Evolutionary conservation across 2,329 filamentous ascomycete species (phyloP).

Genomic region (Aspergillus flavus): DNA sequence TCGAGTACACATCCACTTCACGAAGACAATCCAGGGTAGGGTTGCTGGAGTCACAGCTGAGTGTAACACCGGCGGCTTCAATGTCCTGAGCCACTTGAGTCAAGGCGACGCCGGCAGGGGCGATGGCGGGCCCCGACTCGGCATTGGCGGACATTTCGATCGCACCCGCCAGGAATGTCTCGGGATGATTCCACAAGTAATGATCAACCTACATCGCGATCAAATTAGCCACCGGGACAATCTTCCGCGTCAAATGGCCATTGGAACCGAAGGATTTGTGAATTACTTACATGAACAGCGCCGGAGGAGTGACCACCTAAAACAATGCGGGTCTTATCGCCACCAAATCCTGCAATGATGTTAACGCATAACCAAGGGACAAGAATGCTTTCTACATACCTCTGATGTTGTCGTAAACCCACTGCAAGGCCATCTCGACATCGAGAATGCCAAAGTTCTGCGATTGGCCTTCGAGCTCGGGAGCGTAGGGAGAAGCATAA

Average conservation of each 20-base stretch:
- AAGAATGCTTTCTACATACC: conserved; percentile 8
- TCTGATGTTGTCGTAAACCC: conserved; percentile 26
- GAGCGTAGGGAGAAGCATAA: conserved; percentile 24
- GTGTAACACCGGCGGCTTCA: conserved; percentile 18
- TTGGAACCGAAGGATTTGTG: background rate
- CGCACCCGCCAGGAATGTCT: conserved; percentile 25
- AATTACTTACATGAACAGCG: conserved; percentile 17
- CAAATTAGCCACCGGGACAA: background rate
- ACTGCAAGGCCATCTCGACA: conserved; percentile 23
- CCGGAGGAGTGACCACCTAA: conserved; percentile 27
- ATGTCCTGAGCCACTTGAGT: conserved; percentile 24
- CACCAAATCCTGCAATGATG: conserved; percentile 21
- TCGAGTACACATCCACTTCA: conserved; percentile 20
- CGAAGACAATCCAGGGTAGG: conserved; percentile 25
- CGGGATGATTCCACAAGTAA: conserved; percentile 28
- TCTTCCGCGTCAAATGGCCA: background rate
- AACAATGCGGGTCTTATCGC: conserved; percentile 25
- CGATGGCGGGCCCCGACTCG: conserved; percentile 21
- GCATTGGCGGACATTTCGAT: conserved; percentile 29
- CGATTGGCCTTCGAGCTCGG: conserved; percentile 23
- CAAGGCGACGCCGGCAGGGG: conserved; percentile 23
- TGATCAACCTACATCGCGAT: conserved; percentile 14
- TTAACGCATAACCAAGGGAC: background rate
- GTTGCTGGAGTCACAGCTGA: conserved; percentile 19
- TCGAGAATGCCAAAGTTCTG: conserved; percentile 28